These are phyloP conservation scores for Henckelia pumila DNA, from an alignment of 257 asterid species.

Conservation along the genomic window DNA sequence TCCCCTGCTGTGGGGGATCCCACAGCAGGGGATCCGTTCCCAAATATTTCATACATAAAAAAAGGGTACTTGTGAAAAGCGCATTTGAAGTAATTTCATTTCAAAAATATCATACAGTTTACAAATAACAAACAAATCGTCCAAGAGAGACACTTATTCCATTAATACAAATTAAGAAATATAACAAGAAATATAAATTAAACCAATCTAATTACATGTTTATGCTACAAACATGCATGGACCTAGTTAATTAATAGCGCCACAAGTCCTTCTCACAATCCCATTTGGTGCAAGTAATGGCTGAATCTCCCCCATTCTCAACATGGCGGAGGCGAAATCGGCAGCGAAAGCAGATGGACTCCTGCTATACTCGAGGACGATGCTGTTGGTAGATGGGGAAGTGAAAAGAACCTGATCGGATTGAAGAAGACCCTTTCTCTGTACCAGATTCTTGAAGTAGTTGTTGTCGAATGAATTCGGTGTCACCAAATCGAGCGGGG, in stretches of 20 bases:
- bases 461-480: slow-evolving; percentile 26
- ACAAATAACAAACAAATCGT: no score
- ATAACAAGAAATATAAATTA: no score
- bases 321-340: slow-evolving; percentile 14
- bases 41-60: no score
- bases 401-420: slow-evolving; percentile 16
- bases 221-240: not conserved
- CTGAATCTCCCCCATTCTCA: slow-evolving; percentile 18
- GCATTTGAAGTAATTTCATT: no score
- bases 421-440: slow-evolving; percentile 15
- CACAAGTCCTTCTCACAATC: slow-evolving; percentile 17
- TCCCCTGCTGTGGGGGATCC: no score
- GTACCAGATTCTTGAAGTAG: slow-evolving; percentile 11
- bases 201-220: no score
- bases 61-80: no score
- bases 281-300: slow-evolving; percentile 19
- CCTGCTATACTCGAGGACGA: slow-evolving; percentile 15
- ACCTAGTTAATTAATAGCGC: not conserved
- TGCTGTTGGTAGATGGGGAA: slow-evolving; percentile 7
- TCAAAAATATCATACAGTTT: no score
- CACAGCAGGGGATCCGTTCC: no score
- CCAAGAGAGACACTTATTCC: no score
- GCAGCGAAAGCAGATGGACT: not conserved
- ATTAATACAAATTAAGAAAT: not conserved
- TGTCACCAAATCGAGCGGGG: slow-evolving; percentile 26